Evolutionary conservation across 192 early-diverging fungal genomes (phyloP).

Genomic region (Dissophora ornata): DNA sequence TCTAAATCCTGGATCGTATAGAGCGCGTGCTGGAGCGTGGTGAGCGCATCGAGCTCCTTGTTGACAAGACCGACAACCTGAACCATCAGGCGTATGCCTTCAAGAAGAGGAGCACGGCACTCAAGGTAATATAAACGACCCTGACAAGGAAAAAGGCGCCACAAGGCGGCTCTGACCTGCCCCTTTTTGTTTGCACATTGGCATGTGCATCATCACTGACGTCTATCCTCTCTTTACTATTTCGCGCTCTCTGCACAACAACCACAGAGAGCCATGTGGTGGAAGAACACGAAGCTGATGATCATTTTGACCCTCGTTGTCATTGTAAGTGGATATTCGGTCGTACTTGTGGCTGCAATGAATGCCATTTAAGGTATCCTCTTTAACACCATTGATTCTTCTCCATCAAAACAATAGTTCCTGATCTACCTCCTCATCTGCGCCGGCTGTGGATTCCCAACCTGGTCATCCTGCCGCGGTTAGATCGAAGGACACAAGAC

Average conservation of each 20-base stretch:
- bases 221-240: background rate
- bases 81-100: constrained; percentile 92
- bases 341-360: no score
- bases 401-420: constrained; percentile 55
- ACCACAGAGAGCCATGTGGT: constrained; percentile 88
- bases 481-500: no score
- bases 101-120: constrained; percentile 84
- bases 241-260: no score
- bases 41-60: constrained; percentile 88
- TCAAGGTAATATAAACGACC: constrained; percentile 61
- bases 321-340: constrained; percentile 56
- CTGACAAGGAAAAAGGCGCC: background rate
- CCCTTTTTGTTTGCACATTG: no score
- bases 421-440: constrained; percentile 81
- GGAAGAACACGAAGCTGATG: constrained; percentile 92
- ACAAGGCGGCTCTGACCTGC: no score
- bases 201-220: constrained; percentile 1
- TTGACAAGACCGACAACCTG: constrained; percentile 90
- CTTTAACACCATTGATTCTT: background rate
- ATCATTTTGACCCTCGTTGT: constrained; percentile 69
- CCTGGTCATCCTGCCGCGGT: constrained; percentile 40
- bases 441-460: constrained; percentile 85
- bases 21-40: constrained; percentile 90
- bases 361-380: no score
- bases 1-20: constrained; percentile 20